phyloP scores from a whole-genome alignment of 192 early-diverging fungal species.

The Rhizophagus prolifer region DNA sequence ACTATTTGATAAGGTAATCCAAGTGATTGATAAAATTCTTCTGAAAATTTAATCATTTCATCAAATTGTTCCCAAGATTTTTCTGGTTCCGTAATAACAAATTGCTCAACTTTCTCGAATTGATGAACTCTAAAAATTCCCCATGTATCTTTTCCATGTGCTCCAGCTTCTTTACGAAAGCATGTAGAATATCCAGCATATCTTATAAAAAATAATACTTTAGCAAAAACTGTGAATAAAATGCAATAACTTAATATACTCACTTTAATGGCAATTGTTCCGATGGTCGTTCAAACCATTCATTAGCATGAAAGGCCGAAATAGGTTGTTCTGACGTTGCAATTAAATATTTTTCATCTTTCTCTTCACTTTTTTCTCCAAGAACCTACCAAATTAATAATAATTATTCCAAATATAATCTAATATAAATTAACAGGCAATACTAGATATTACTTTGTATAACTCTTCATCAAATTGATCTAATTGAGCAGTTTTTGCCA shows the following conservation, averaged over 20 bases:
- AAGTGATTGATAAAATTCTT: slow-evolving; percentile 95
- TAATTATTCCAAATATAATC: slow-evolving; percentile 12
- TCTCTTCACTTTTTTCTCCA: slow-evolving; percentile 70
- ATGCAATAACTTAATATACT: slow-evolving; percentile 36
- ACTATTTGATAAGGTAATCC: slow-evolving; percentile 94
- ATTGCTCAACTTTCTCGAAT: slow-evolving; percentile 99
- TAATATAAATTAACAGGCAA: slow-evolving; percentile 5
- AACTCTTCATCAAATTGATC: slow-evolving; percentile 98
- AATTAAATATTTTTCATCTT: slow-evolving; percentile 95
- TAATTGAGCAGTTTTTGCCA: slow-evolving; percentile 99
- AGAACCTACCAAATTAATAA: slow-evolving; percentile 40
- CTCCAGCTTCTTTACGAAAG: slow-evolving; percentile 99
- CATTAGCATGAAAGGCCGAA: slow-evolving; percentile 91
- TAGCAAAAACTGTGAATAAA: neutral
- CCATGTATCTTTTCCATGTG: slow-evolving; percentile 96
- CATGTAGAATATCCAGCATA: slow-evolving; percentile 98
- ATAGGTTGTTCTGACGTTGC: slow-evolving; percentile 99
- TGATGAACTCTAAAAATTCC: slow-evolving; percentile 99
- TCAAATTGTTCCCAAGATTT: slow-evolving; percentile 99
- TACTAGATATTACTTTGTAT: slow-evolving; percentile 65
- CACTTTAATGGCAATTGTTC: slow-evolving; percentile 88
- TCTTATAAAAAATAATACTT: slow-evolving; percentile 32
- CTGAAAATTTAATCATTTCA: slow-evolving; percentile 87
- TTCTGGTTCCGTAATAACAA: slow-evolving; percentile 92
- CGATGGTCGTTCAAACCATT: slow-evolving; percentile 92